Percentiles rank a stretch among this genome's conserved stretches.
phyloP scores from a whole-genome alignment of 75 land plant species.

The Isoetes taiwanensis region DNA sequence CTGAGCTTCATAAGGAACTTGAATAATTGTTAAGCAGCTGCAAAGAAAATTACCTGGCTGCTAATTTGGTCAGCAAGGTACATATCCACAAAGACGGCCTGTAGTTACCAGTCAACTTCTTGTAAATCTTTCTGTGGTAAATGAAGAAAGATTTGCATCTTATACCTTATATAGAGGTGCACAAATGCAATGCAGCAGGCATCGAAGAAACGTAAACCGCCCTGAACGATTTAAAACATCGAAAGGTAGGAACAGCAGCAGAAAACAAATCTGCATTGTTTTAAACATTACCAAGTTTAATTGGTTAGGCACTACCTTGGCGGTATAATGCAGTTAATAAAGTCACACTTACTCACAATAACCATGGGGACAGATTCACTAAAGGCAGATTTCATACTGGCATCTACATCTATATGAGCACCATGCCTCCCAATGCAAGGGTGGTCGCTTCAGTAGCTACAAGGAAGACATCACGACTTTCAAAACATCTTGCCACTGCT shows the following conservation, averaged over 20 bases:
- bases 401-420: not conserved
- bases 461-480: not conserved
- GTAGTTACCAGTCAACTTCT: not conserved
- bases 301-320: no score
- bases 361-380: not conserved
- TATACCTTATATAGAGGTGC: not conserved
- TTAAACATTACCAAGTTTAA: not conserved
- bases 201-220: not conserved
- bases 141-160: not conserved
- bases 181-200: not conserved
- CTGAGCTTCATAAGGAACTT: no score
- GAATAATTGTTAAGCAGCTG: no score
- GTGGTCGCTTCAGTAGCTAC: not conserved
- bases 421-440: not conserved
- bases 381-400: not conserved
- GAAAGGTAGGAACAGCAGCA: not conserved
- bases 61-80: slow-evolving; percentile 3
- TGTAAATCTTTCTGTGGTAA: not conserved
- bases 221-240: not conserved
- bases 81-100: not conserved
- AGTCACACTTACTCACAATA: not conserved
- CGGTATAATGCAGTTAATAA: not conserved
- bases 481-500: not conserved
- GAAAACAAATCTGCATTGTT: not conserved
- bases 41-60: not conserved